Percentiles rank a stretch among this genome's conserved stretches.
Conservation (phyloP, 2,329 filamentous ascomycete species). For the Epicoccum sorghinum region DNA sequence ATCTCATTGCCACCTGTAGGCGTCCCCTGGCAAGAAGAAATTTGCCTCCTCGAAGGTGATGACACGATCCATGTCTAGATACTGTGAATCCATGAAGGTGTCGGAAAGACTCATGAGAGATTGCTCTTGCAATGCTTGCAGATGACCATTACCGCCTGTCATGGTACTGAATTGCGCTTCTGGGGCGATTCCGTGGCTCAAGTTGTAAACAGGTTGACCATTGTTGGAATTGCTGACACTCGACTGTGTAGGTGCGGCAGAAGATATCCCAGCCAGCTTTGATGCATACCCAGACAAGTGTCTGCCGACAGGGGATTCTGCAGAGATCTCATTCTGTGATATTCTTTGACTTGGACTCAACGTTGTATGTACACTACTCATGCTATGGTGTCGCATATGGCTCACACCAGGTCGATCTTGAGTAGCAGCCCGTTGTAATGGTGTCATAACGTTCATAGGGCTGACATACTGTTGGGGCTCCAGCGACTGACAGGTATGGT, state of each 20-base stretch:
- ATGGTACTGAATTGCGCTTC: conserved; percentile 1
- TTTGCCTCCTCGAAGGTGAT: conserved; percentile 46
- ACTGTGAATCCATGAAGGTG: conserved; percentile 42
- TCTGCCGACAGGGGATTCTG: conserved; percentile 10
- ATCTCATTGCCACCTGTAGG: conserved; percentile 33
- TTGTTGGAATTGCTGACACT: conserved; percentile 1
- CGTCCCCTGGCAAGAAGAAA: conserved; percentile 40
- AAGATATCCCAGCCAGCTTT: neutral
- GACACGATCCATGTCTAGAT: conserved; percentile 42
- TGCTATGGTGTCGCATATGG: conserved; percentile 21
- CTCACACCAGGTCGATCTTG: neutral
- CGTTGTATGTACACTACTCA: conserved; percentile 22
- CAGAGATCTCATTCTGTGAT: conserved; percentile 7
- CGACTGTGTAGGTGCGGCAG: neutral
- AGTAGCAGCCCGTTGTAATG: conserved; percentile 17
- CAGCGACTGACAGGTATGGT: conserved; percentile 33
- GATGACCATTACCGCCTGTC: conserved; percentile 4
- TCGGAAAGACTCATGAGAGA: conserved; percentile 39
- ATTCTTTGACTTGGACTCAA: conserved; percentile 20
- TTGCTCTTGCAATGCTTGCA: conserved; percentile 35
- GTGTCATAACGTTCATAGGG: conserved; percentile 24
- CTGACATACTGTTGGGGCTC: conserved; percentile 26
- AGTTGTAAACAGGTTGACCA: conserved; percentile 8
- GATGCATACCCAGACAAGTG: neutral
- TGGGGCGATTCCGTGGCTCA: conserved; percentile 1